Percentiles rank a stretch among this genome's conserved stretches.
Evolutionary conservation across 768 basidiomycete genomes (phyloP).

Genomic region (Pleurotus salmoneostramineus): DNA sequence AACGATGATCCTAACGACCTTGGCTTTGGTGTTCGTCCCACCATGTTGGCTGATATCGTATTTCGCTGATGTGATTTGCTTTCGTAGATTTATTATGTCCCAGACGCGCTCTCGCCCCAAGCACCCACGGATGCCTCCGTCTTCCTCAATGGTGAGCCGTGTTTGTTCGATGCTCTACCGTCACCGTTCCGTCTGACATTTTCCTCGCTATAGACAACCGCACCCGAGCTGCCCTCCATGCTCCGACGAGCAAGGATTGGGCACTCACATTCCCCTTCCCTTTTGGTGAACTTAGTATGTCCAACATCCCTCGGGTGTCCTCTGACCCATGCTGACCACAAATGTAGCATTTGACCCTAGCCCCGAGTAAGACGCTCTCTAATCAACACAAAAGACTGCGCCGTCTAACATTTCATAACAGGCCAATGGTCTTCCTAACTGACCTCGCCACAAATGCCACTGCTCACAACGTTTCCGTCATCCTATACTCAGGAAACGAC

Average conservation of each 20-base stretch:
- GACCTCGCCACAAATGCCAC: constrained; percentile 67
- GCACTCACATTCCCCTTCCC: constrained; percentile 29
- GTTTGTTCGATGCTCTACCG: too few relatives aligned
- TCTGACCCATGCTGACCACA: not conserved
- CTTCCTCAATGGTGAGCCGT: constrained; percentile 55
- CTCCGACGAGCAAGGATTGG: constrained; percentile 58
- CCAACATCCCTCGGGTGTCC: not conserved
- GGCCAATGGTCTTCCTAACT: constrained; percentile 60
- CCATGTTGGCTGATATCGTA: not conserved
- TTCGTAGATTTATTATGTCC: constrained; percentile 47
- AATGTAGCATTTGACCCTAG: constrained; percentile 16
- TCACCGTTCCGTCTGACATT: too few relatives aligned
- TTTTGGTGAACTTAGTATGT: constrained; percentile 24
- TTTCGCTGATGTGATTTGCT: not conserved
- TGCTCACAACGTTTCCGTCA: constrained; percentile 42
- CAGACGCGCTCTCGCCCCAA: constrained; percentile 53
- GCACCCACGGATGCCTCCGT: constrained; percentile 43
- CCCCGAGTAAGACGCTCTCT: constrained; percentile 24
- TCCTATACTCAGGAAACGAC: constrained; percentile 67
- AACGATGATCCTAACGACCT: constrained; percentile 9
- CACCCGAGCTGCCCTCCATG: constrained; percentile 62
- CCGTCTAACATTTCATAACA: constrained; percentile 16
- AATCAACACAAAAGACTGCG: not conserved
- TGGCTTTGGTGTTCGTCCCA: constrained; percentile 28
- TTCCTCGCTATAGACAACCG: constrained; percentile 35